These are phyloP conservation scores for Nigrograna mackinnonii DNA, from an alignment of 2,329 filamentous ascomycete species.

Conservation along the genomic window DNA sequence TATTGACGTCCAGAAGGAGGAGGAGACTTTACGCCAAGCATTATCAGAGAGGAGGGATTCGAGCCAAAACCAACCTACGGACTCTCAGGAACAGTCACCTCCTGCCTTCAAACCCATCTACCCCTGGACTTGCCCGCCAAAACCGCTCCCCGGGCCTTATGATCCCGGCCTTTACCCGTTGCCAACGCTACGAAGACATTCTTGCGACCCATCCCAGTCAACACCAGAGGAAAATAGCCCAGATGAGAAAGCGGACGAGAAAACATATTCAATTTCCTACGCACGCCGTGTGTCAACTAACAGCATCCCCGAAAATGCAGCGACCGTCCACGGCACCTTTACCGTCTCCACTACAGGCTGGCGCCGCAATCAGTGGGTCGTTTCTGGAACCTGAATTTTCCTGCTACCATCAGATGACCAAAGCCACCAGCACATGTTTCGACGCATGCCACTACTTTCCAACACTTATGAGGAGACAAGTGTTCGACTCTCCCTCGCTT, in stretches of 20 bases:
- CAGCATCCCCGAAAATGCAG: slow-evolving; percentile 14
- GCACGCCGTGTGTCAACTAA: slow-evolving; percentile 29
- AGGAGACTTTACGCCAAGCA: slow-evolving; percentile 1
- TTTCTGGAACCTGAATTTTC: slow-evolving; percentile 28
- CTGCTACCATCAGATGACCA: background rate
- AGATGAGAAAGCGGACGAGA: background rate
- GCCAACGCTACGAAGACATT: slow-evolving; percentile 26
- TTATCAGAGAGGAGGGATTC: background rate
- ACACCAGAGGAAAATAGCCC: background rate
- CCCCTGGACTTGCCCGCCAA: slow-evolving; percentile 35
- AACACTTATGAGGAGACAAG: no score
- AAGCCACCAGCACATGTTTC: slow-evolving; percentile 2
- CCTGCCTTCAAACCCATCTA: slow-evolving; percentile 26
- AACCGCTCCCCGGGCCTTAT: slow-evolving; percentile 37
- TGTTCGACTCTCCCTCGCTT: no score
- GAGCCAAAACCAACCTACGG: background rate
- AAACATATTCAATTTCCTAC: slow-evolving; percentile 18
- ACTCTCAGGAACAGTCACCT: slow-evolving; percentile 12
- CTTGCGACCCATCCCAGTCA: slow-evolving; percentile 7
- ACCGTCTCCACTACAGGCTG: slow-evolving; percentile 28
- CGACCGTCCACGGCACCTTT: slow-evolving; percentile 24
- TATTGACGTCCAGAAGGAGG: background rate
- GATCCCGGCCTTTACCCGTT: slow-evolving; percentile 38
- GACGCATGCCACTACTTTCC: background rate
- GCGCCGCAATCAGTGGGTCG: slow-evolving; percentile 39